These are phyloP conservation scores for Cercospora zeae-maydis DNA, from an alignment of 2,329 filamentous ascomycete genomes.

Conservation along the genomic window DNA sequence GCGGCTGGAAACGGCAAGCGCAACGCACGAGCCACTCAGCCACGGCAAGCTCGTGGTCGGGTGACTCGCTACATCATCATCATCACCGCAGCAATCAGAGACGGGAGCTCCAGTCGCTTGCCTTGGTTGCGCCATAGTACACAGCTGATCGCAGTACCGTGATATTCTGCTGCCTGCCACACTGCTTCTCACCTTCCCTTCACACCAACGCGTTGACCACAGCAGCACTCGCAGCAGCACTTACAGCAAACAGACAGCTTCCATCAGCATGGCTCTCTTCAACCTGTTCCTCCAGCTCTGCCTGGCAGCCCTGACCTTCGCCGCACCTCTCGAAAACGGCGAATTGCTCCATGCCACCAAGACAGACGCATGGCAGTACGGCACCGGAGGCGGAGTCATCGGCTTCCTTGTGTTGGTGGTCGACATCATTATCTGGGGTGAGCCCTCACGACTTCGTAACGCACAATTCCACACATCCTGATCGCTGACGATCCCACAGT, in stretches of 20 bases:
- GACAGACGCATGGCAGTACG: conserved; percentile 53
- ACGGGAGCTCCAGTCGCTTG: background rate
- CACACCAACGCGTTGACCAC: background rate
- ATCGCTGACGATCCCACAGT: conserved; percentile 42
- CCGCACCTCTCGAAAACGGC: conserved; percentile 38
- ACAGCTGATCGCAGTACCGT: background rate
- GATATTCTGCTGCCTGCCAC: background rate
- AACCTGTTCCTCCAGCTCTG: conserved; percentile 53
- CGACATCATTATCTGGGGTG: conserved; percentile 62
- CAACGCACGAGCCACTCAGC: background rate
- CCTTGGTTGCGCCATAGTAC: background rate
- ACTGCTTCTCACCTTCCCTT: background rate
- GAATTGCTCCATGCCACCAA: conserved; percentile 38
- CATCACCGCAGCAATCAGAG: background rate
- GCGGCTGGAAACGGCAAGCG: background rate
- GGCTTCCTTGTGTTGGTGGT: conserved; percentile 60
- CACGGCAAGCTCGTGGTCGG: background rate
- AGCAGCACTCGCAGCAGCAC: background rate
- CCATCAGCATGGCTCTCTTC: conserved; percentile 24
- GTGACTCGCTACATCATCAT: background rate
- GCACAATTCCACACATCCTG: background rate
- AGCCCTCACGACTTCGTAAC: conserved; percentile 30
- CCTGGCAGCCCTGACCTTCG: conserved; percentile 49
- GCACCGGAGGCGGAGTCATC: conserved; percentile 59
- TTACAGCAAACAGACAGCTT: background rate